phyloP scores from a whole-genome alignment of 768 basidiomycete species.

The Trametes sanguinea region DNA sequence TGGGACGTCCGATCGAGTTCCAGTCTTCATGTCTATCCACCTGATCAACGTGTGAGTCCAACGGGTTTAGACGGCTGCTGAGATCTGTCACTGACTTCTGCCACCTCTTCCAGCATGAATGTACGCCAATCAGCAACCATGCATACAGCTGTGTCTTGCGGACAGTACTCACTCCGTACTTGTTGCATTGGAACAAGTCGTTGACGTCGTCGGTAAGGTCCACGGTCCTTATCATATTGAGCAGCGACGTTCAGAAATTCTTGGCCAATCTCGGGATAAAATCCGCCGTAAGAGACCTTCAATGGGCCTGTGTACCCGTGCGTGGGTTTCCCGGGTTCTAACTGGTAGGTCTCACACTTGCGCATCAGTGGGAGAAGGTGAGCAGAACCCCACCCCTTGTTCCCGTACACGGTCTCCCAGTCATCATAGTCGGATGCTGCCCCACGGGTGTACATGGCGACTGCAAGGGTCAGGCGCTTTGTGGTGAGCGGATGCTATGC shows the following conservation, averaged over 20 bases:
- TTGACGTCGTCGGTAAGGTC: slow-evolving; percentile 27
- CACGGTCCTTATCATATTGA: slow-evolving; percentile 44
- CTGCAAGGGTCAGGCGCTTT: background rate
- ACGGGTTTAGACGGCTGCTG: background rate
- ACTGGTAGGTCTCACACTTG: slow-evolving; percentile 44
- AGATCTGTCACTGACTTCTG: slow-evolving; percentile 42
- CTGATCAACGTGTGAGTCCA: slow-evolving; percentile 34
- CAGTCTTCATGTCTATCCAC: slow-evolving; percentile 55
- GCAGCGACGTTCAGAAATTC: slow-evolving; percentile 50
- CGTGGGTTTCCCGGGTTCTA: slow-evolving; percentile 27
- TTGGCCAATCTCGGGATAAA: slow-evolving; percentile 42
- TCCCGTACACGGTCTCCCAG: slow-evolving; percentile 50
- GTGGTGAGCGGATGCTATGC: background rate
- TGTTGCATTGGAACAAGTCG: slow-evolving; percentile 28
- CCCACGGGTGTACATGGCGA: slow-evolving; percentile 51
- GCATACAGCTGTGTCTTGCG: no score
- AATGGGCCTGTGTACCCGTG: slow-evolving; percentile 40
- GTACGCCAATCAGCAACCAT: background rate
- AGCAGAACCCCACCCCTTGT: slow-evolving; percentile 59
- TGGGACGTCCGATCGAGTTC: slow-evolving; percentile 59
- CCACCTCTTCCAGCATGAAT: slow-evolving; percentile 44
- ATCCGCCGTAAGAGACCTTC: slow-evolving; percentile 44
- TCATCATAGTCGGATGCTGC: slow-evolving; percentile 63
- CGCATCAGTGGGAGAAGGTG: slow-evolving; percentile 55
- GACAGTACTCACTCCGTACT: slow-evolving; percentile 28